phyloP scores from a whole-genome alignment of 805 yeast species.

The Diddensiella santjacobensis region DNA sequence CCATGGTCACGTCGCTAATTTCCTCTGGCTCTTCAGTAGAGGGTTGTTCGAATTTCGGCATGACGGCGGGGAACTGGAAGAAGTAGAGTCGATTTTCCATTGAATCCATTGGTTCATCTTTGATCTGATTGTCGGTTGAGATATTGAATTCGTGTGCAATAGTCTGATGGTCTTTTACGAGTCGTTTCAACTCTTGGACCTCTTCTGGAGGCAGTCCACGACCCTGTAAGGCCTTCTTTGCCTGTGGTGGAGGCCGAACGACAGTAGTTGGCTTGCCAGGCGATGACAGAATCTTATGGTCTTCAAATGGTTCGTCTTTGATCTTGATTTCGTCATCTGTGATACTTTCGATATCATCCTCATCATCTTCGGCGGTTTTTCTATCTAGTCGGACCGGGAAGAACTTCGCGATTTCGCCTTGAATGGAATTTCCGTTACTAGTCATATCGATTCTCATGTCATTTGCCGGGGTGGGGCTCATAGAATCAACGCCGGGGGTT shows the following conservation, averaged over 20 bases:
- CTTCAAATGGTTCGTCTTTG: slow-evolving; percentile 15
- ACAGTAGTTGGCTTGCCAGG: background rate
- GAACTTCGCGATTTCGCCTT: slow-evolving; percentile 19
- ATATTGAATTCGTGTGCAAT: slow-evolving; percentile 21
- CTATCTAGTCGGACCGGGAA: slow-evolving; percentile 28
- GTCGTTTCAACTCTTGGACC: slow-evolving; percentile 13
- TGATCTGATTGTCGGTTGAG: slow-evolving; percentile 3
- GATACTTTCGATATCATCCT: background rate
- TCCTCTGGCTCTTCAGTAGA: slow-evolving; percentile 19
- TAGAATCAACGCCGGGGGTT: slow-evolving; percentile 18
- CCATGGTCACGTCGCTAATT: slow-evolving; percentile 8
- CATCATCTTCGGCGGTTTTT: slow-evolving; percentile 10
- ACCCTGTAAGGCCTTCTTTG: background rate
- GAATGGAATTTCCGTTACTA: slow-evolving; percentile 7
- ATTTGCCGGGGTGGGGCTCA: slow-evolving; percentile 11
- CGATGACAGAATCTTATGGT: background rate
- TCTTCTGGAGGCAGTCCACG: slow-evolving; percentile 12
- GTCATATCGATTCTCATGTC: slow-evolving; percentile 24
- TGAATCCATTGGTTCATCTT: slow-evolving; percentile 9
- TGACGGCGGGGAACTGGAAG: slow-evolving; percentile 47
- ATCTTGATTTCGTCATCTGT: slow-evolving; percentile 12
- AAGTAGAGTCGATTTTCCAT: slow-evolving; percentile 34
- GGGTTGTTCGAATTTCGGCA: slow-evolving; percentile 38
- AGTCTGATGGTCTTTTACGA: slow-evolving; percentile 17
- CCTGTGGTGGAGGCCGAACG: background rate